Conservation (phyloP, 176 grass and related monocot genomes). For the Phragmites australis region DNA sequence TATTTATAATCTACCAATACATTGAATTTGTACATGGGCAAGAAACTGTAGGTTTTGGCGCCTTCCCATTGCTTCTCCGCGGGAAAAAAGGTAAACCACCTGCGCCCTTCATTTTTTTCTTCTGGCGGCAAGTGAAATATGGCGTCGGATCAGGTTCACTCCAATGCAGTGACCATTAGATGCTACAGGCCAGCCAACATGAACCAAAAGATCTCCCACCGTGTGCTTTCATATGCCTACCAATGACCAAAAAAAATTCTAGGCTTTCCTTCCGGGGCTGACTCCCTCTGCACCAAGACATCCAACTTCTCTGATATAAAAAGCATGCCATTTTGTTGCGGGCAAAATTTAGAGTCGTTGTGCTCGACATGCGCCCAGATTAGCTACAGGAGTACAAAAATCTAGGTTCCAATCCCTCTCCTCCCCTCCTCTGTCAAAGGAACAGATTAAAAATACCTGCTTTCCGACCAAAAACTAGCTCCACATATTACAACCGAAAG, state of each 20-base stretch:
- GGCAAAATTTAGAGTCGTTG: not conserved
- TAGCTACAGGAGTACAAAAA: not conserved
- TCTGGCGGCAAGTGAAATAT: not conserved
- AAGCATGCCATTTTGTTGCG: not conserved
- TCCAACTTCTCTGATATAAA: no score
- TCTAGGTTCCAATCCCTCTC: not conserved
- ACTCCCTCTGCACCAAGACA: not conserved
- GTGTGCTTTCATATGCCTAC: not conserved
- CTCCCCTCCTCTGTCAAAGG: not conserved
- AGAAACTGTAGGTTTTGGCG: not conserved
- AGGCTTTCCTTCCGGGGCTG: not conserved
- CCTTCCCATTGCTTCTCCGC: not conserved
- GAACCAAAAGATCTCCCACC: not conserved
- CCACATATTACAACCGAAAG: no score
- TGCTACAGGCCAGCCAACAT: not conserved
- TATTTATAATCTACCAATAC: not conserved
- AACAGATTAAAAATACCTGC: not conserved
- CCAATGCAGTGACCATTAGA: not conserved
- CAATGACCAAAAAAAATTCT: not conserved
- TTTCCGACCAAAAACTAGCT: not conserved
- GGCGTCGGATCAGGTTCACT: not conserved
- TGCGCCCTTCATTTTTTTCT: slow-evolving; percentile 1
- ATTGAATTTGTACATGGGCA: not conserved
- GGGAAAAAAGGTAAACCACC: not conserved
- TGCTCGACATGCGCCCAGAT: not conserved